Conservation (phyloP, 1,284 basidiomycete genomes). For the Fomitiporia mediterranea region DNA sequence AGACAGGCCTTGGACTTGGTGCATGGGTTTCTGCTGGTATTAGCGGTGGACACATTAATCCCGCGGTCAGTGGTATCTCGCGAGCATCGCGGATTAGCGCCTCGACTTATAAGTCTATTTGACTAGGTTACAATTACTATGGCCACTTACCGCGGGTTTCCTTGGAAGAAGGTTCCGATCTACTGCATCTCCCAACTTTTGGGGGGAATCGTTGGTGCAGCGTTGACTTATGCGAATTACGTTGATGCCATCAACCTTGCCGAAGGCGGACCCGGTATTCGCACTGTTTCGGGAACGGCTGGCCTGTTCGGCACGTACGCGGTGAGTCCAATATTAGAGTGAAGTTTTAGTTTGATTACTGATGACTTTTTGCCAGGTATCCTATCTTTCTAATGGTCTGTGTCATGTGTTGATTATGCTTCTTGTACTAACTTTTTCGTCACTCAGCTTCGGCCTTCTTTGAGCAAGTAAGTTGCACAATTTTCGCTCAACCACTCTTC, state of each 20-base stretch:
- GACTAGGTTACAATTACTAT: conserved; percentile 61
- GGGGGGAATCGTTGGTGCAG: conserved; percentile 64
- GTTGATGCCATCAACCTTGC: conserved; percentile 67
- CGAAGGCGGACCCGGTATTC: conserved; percentile 56
- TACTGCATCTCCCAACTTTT: conserved; percentile 70
- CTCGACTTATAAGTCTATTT: too few species aligned
- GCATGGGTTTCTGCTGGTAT: conserved; percentile 64
- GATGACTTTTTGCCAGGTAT: background rate
- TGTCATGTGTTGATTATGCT: background rate
- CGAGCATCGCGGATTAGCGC: conserved; percentile 1
- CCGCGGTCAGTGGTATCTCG: conserved; percentile 44
- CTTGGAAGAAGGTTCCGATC: conserved; percentile 71
- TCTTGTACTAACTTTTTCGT: background rate
- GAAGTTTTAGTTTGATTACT: background rate
- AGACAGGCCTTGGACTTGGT: conserved; percentile 49
- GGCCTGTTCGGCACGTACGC: conserved; percentile 68
- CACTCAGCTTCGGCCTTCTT: conserved; percentile 16
- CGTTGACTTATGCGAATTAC: conserved; percentile 72
- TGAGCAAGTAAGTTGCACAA: conserved; percentile 10
- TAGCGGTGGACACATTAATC: conserved; percentile 77
- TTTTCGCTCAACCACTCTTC: background rate
- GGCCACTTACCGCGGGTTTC: conserved; percentile 68
- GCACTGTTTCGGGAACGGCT: conserved; percentile 64
- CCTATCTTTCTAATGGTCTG: conserved; percentile 7
- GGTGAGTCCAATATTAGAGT: conserved; percentile 42